A percentile compares a stretch with the other conserved stretches of the same genome.
Conservation (phyloP, 805 yeast species). For the Starmerella ratchasimensis region DNA sequence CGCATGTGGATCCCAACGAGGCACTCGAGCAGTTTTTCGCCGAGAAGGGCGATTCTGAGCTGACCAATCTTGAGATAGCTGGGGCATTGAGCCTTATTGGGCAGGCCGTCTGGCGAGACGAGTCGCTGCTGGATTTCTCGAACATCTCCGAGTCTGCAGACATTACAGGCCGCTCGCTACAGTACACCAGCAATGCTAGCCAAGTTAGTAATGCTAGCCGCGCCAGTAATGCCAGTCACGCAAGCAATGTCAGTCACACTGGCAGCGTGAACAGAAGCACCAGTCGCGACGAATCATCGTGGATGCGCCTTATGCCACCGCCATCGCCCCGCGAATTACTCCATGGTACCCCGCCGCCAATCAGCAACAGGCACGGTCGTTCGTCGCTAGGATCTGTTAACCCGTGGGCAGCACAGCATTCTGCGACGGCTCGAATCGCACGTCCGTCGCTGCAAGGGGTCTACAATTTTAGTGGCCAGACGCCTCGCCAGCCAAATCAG, state of each 20-base stretch:
- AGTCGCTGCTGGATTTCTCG: constrained; percentile 20
- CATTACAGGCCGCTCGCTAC: no score
- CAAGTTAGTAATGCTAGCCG: no score
- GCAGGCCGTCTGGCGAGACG: constrained; percentile 24
- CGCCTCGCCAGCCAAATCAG: no score
- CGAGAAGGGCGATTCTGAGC: constrained; percentile 53
- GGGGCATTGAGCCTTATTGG: constrained; percentile 54
- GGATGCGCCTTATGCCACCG: constrained; percentile 6
- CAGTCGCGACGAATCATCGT: neutral
- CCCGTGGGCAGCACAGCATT: no score
- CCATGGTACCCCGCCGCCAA: constrained; percentile 11
- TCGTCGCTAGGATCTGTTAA: no score
- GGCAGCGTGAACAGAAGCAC: no score
- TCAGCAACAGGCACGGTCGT: constrained; percentile 1
- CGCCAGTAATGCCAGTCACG: no score
- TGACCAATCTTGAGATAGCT: constrained; percentile 58
- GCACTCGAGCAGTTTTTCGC: constrained; percentile 53
- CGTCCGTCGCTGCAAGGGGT: no score
- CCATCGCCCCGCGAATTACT: constrained; percentile 10
- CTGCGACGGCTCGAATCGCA: no score
- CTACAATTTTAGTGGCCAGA: no score
- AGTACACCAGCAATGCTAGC: no score
- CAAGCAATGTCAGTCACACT: no score
- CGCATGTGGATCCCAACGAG: constrained; percentile 36
- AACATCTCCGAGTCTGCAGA: constrained; percentile 1